Conservation (phyloP, 257 asterid genomes). For the Solanum phureja region DNA sequence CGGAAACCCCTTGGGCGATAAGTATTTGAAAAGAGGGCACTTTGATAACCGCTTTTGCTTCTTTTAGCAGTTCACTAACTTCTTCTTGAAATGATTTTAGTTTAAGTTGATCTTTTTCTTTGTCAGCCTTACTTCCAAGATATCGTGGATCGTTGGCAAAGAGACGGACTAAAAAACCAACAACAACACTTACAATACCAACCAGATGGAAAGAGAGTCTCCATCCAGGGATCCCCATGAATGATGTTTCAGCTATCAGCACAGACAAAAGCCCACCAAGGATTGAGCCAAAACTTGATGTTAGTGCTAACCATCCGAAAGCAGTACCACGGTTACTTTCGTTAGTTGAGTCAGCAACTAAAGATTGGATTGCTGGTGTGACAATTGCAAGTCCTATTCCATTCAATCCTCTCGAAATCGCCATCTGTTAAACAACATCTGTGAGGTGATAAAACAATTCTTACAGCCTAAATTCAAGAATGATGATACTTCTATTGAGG, state of each 20-base stretch:
- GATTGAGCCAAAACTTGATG: conserved; percentile 59
- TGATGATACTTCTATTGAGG: neutral
- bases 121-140: conserved; percentile 13
- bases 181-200: conserved; percentile 47
- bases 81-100: neutral
- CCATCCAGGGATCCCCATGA: conserved; percentile 87
- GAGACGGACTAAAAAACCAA: conserved; percentile 51
- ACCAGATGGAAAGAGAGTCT: conserved; percentile 74
- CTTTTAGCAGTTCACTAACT: conserved; percentile 13
- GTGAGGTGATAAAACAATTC: neutral
- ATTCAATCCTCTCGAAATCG: conserved; percentile 80
- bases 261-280: conserved; percentile 71
- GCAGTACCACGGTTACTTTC: conserved; percentile 82
- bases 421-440: conserved; percentile 38
- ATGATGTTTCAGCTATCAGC: conserved; percentile 50
- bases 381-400: conserved; percentile 93
- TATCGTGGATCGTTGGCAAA: conserved; percentile 68
- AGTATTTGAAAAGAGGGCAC: conserved; percentile 1
- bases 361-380: conserved; percentile 74
- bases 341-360: conserved; percentile 84
- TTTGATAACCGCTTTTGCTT: conserved; percentile 57
- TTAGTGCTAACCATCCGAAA: conserved; percentile 74
- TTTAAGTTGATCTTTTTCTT: conserved; percentile 14
- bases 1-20: conserved; percentile 5
- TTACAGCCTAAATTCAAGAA: neutral